phyloP scores from a whole-genome alignment of 2,329 filamentous ascomycete genomes.

The Zymoseptoria passerinii region DNA sequence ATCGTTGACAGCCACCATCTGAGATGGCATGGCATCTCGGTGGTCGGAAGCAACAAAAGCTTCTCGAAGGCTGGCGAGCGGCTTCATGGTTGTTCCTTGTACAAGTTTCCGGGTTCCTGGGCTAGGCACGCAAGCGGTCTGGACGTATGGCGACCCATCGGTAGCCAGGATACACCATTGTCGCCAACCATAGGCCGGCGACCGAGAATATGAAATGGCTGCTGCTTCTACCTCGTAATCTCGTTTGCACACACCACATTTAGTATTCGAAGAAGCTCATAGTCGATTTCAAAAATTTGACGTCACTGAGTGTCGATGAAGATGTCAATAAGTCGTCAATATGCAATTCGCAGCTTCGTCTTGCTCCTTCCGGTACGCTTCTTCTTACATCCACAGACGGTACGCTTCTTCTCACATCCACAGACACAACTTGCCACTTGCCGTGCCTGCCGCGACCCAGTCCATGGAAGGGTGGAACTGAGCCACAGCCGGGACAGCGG shows the following conservation, averaged over 20 bases:
- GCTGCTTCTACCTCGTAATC: too few relatives aligned
- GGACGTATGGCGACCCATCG: neutral
- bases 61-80: neutral
- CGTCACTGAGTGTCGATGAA: neutral
- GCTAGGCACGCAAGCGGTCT: neutral
- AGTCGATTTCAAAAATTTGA: too few relatives aligned
- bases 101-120: neutral
- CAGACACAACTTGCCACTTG: constrained; percentile 82
- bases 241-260: too few relatives aligned
- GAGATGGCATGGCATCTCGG: neutral
- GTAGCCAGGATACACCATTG: neutral
- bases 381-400: constrained; percentile 67
- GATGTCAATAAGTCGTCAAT: neutral
- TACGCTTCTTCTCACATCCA: constrained; percentile 58
- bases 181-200: neutral
- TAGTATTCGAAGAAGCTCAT: too few relatives aligned
- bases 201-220: neutral
- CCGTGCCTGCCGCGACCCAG: constrained; percentile 88
- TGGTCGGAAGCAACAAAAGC: neutral
- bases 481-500: constrained; percentile 85
- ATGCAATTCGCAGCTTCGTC: neutral
- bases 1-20: neutral
- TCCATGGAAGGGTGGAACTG: constrained; percentile 80
- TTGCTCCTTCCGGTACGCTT: neutral
- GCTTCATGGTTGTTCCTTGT: neutral